phyloP scores from a whole-genome alignment of 73 alveolate genomes.

The Effrenium voratum region DNA sequence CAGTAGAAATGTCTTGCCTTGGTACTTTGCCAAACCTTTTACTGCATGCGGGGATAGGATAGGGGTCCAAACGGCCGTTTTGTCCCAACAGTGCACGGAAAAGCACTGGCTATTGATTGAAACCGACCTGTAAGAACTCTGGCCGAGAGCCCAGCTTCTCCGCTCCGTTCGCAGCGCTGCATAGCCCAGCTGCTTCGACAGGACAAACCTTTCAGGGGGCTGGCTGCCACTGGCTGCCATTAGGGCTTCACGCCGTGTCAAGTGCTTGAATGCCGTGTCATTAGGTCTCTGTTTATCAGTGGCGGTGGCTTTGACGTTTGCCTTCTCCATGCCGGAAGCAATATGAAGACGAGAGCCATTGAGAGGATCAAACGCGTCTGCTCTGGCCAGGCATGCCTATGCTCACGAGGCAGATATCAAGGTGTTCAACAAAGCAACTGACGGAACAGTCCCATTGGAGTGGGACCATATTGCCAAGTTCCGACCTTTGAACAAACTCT shows the following conservation, averaged over 20 bases:
- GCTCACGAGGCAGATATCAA: too few species aligned
- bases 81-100: neutral
- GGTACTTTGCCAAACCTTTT: too few species aligned
- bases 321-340: constrained; percentile 88
- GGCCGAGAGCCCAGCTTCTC: neutral
- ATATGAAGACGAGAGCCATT: neutral
- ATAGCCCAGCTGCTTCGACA: constrained; percentile 48
- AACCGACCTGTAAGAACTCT: neutral
- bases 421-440: too few species aligned
- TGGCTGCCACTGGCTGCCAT: too few species aligned
- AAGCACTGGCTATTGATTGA: neutral
- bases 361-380: neutral
- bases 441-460: too few species aligned
- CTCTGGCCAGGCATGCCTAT: constrained; percentile 4
- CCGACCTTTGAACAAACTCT: too few species aligned
- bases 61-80: too few species aligned
- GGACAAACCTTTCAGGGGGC: constrained; percentile 62
- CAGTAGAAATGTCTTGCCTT: constrained; percentile 48
- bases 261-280: too few species aligned
- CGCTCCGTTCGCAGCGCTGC: constrained; percentile 3
- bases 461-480: too few species aligned
- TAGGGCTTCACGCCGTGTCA: too few species aligned
- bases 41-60: too few species aligned
- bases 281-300: neutral
- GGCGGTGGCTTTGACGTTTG: neutral